Percentiles rank a stretch among this genome's conserved stretches.
Conservation (phyloP, 1,284 basidiomycete genomes). For the Fistulina hepatica region DNA sequence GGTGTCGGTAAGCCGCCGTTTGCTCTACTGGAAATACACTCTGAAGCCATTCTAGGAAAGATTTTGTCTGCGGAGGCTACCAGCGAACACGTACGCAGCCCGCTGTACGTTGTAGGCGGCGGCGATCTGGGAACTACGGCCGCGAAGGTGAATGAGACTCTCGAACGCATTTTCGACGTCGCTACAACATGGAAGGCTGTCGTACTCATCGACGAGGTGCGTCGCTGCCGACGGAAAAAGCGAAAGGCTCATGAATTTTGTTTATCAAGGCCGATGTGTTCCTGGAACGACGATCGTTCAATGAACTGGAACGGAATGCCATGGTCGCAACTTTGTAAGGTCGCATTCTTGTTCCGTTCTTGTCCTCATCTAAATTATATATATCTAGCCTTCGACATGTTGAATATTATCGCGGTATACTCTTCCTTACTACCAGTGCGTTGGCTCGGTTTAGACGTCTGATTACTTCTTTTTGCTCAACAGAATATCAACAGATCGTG, state of each 20-base stretch:
- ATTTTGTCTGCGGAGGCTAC: slow-evolving; percentile 51
- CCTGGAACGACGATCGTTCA: slow-evolving; percentile 50
- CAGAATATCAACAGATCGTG: no score
- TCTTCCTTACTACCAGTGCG: slow-evolving; percentile 63
- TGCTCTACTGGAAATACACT: slow-evolving; percentile 10
- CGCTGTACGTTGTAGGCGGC: slow-evolving; percentile 47
- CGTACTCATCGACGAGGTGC: slow-evolving; percentile 48
- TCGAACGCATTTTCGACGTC: slow-evolving; percentile 39
- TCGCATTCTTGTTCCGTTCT: not conserved
- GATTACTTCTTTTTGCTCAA: no score
- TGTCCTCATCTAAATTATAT: not conserved
- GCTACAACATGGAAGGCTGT: slow-evolving; percentile 54
- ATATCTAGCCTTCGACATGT: slow-evolving; percentile 38
- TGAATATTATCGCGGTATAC: slow-evolving; percentile 54
- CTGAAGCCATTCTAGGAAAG: slow-evolving; percentile 23
- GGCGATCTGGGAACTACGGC: slow-evolving; percentile 48
- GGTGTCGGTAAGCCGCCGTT: slow-evolving; percentile 41
- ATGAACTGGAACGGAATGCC: slow-evolving; percentile 50
- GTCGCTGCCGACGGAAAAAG: not conserved
- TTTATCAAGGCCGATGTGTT: slow-evolving; percentile 38
- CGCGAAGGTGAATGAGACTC: slow-evolving; percentile 27
- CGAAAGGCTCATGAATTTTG: no score
- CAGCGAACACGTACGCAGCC: slow-evolving; percentile 46
- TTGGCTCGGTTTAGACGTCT: no score
- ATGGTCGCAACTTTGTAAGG: slow-evolving; percentile 52